phyloP scores from a whole-genome alignment of 768 basidiomycete genomes.

The Pleurotus eryngii region DNA sequence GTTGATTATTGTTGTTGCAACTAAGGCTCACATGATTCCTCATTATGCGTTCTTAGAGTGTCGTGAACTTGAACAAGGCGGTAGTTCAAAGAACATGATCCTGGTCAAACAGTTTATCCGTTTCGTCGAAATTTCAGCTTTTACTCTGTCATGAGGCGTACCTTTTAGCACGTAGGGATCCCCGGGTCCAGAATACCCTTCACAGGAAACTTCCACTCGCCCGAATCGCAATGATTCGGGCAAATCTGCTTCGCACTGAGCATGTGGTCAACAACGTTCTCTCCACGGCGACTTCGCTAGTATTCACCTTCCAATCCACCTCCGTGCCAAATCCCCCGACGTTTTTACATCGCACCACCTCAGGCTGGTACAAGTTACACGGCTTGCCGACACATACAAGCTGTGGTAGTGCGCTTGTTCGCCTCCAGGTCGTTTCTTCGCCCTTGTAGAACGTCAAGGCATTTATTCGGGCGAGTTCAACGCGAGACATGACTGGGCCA shows the following conservation, averaged over 20 bases:
- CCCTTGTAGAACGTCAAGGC: conserved; percentile 79
- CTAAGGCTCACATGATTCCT: conserved; percentile 22
- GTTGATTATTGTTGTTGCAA: conserved; percentile 18
- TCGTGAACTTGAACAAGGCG: conserved; percentile 68
- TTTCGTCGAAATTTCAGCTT: neutral
- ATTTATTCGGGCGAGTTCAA: conserved; percentile 68
- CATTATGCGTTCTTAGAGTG: conserved; percentile 29
- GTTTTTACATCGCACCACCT: conserved; percentile 82
- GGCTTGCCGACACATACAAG: conserved; percentile 77
- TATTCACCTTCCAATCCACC: conserved; percentile 85
- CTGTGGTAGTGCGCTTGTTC: conserved; percentile 71
- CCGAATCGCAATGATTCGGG: conserved; percentile 83
- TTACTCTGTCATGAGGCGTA: conserved; percentile 21
- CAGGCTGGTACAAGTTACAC: conserved; percentile 75
- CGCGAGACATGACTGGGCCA: conserved; percentile 53
- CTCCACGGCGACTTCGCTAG: neutral
- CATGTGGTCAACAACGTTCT: neutral
- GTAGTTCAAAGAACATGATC: conserved; percentile 87
- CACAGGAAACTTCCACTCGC: conserved; percentile 81
- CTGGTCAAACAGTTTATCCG: conserved; percentile 30
- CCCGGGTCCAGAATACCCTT: conserved; percentile 83
- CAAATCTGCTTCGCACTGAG: conserved; percentile 85
- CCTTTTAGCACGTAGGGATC: conserved; percentile 87
- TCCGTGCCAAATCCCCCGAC: conserved; percentile 74
- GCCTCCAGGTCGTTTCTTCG: conserved; percentile 57